Base-by-base conservation (phyloP, 345 rosid species). In the Camelina sativa region DNA sequence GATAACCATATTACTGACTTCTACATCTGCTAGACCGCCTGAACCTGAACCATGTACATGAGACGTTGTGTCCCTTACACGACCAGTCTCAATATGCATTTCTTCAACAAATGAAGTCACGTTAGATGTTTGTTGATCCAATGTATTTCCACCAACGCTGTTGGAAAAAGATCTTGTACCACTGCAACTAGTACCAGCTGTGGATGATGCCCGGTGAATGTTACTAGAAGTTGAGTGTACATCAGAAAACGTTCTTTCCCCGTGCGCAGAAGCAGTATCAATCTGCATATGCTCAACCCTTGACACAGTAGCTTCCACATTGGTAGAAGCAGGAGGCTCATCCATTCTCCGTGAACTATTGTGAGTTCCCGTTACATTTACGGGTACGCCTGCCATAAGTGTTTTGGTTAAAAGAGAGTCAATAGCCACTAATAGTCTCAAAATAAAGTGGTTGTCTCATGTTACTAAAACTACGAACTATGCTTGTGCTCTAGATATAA, bases 261-360 rank as follows among this genome's bases (percentile, higher is more conserved):
- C 43, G 22, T 67, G 70, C 20, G 43, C 44, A 59, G 81, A 58
- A 71, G 56, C 61, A 48, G 78, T 52, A 83, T 86, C 85, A 62
- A 79, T 74, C 77, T 59, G 78, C 76, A 81, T 71, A 76, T 86
- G 85, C 70, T 80, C 91, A 74, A 79, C 79, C 76, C 84, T 81
- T 50, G 78, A 67, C 37, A 69, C 67, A 40, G 80, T 62, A 65
- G 69, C 56, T 64, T 74, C 83, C 62, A 76, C 76, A 76, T 75
- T 76, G 67, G 23, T 32, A 53, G 72, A 74, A 78, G 69, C 76
- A 69, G 80, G 51, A 72, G 72, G 75, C 47, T 65, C 83, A 48
- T 71, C 76, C 30, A 73, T 65, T 8, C 74, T 68, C 80, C 78
- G 82, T 62, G 43, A 75, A 70, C 47, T 65, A 32, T 71, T 62